Conservation (phyloP, 306 rosid genomes). For the Purshia tridentata region DNA sequence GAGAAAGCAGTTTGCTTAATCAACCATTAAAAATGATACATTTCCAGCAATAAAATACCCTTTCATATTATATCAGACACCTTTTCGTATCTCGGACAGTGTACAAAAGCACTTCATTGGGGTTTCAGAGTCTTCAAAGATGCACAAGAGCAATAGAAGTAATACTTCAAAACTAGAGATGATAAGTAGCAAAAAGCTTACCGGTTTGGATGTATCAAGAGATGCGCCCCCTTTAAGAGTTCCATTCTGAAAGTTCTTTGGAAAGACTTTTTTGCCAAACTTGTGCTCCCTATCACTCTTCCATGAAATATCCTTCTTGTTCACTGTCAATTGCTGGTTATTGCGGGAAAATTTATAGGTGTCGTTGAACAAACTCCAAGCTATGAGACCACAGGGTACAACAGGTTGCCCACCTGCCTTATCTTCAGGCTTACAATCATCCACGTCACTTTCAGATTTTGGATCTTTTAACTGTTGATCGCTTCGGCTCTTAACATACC, state of each 20-base stretch:
- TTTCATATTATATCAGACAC: background rate
- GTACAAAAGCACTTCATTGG: background rate
- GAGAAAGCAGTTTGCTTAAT: conserved; percentile 8
- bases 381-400: conserved; percentile 95
- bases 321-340: conserved; percentile 36
- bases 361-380: conserved; percentile 97
- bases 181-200: conserved; percentile 39
- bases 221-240: conserved; percentile 55
- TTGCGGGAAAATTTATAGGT: conserved; percentile 63
- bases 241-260: conserved; percentile 81
- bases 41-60: background rate
- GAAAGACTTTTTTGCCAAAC: conserved; percentile 81
- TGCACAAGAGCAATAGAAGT: background rate
- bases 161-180: conserved; percentile 11
- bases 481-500: conserved; percentile 94
- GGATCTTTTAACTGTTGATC: conserved; percentile 69
- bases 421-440: conserved; percentile 72
- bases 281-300: conserved; percentile 91
- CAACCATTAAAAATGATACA: background rate
- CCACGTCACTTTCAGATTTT: conserved; percentile 12
- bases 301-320: conserved; percentile 83
- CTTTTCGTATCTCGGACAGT: background rate
- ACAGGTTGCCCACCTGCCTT: conserved; percentile 32
- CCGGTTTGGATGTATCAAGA: conserved; percentile 38
- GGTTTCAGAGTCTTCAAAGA: background rate